Conservation (phyloP, 2,329 filamentous ascomycete genomes). For the Tothia fuscella region DNA sequence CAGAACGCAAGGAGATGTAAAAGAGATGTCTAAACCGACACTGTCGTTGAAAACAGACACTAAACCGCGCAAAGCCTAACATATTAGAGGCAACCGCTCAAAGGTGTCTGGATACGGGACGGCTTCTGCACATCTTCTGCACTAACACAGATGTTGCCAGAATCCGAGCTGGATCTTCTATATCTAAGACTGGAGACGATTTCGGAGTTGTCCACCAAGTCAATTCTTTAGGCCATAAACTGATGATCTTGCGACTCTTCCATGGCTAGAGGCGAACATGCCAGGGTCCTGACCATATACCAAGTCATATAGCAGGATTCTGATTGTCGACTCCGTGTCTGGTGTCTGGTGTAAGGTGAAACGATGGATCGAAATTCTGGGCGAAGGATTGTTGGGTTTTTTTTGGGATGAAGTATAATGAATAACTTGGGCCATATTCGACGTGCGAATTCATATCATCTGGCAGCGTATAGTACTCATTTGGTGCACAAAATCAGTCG, state of each 20-base stretch:
- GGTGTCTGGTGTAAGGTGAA: slow-evolving; percentile 17
- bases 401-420: slow-evolving; percentile 7
- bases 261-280: slow-evolving; percentile 17
- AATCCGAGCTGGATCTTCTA: slow-evolving; percentile 10
- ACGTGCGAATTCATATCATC: too few species aligned
- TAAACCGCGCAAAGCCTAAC: slow-evolving; percentile 16
- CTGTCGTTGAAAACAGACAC: slow-evolving; percentile 18
- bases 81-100: slow-evolving; percentile 19
- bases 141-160: slow-evolving; percentile 22
- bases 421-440: too few species aligned
- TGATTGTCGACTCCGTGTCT: slow-evolving; percentile 16
- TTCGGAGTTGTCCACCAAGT: slow-evolving; percentile 23
- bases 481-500: too few species aligned
- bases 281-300: slow-evolving; percentile 18
- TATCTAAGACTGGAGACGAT: slow-evolving; percentile 18
- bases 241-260: slow-evolving; percentile 20
- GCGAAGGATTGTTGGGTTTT: slow-evolving; percentile 15
- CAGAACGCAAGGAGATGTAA: slow-evolving; percentile 15
- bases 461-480: too few species aligned
- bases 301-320: too few species aligned
- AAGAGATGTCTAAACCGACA: slow-evolving; percentile 8
- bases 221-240: slow-evolving; percentile 22
- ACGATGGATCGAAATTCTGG: slow-evolving; percentile 15
- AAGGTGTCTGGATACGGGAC: slow-evolving; percentile 18
- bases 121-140: slow-evolving; percentile 19